phyloP scores from a whole-genome alignment of 2,329 filamentous ascomycete species.

The Hypocreales sp. region DNA sequence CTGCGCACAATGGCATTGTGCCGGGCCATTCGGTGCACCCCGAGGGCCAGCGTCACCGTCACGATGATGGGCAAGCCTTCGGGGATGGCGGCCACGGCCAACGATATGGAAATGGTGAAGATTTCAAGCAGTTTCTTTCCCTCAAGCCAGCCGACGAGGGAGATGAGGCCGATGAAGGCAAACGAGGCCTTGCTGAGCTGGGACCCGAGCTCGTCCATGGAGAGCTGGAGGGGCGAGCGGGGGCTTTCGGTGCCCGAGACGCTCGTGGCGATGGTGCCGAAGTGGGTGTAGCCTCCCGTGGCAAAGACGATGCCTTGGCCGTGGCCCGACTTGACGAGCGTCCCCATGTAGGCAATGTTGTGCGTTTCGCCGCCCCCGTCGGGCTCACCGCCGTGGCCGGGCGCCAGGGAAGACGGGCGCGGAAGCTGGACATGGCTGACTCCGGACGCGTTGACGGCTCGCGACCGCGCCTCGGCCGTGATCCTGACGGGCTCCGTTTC shows the following conservation, averaged over 20 bases:
- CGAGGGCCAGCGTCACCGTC: constrained; percentile 86
- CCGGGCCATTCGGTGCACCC: constrained; percentile 90
- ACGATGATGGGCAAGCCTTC: constrained; percentile 97
- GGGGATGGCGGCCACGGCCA: constrained; percentile 90
- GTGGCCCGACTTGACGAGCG: constrained; percentile 83
- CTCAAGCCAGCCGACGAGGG: constrained; percentile 76
- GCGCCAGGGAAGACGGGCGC: constrained; percentile 24
- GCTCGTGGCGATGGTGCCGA: constrained; percentile 89
- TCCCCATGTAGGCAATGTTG: constrained; percentile 98
- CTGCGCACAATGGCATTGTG: constrained; percentile 89
- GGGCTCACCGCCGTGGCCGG: constrained; percentile 43
- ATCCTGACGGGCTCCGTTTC: constrained; percentile 90
- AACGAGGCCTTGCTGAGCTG: constrained; percentile 97
- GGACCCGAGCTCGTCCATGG: constrained; percentile 94
- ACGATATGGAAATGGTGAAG: constrained; percentile 92
- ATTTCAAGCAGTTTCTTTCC: constrained; percentile 85
- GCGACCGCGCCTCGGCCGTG: constrained; percentile 41
- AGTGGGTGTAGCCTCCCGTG: constrained; percentile 85
- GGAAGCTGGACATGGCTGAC: constrained; percentile 13
- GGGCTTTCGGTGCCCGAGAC: constrained; percentile 92
- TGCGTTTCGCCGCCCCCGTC: constrained; percentile 49
- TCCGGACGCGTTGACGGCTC: constrained; percentile 12
- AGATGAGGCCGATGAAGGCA: constrained; percentile 83
- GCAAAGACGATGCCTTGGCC: constrained; percentile 96
- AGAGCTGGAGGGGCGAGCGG: constrained; percentile 80